phyloP scores from a whole-genome alignment of 345 rosid species.

The Eutrema japonicum region DNA sequence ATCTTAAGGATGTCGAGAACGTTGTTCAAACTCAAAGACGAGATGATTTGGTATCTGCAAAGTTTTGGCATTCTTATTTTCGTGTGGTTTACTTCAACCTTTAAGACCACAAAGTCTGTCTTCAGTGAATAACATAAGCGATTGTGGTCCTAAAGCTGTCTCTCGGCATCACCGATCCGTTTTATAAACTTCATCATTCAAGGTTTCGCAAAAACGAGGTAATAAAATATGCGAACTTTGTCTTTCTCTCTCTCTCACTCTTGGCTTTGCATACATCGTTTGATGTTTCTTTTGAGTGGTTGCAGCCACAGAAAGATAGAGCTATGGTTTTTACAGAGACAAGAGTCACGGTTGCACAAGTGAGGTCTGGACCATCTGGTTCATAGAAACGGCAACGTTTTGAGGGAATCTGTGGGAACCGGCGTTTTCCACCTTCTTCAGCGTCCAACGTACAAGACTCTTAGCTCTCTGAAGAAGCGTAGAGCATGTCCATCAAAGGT shows the following conservation, averaged over 20 bases:
- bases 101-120: not conserved
- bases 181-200: conserved; percentile 16
- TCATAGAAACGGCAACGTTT: conserved; percentile 13
- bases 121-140: not conserved
- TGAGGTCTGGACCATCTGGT: conserved; percentile 1
- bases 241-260: not conserved
- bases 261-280: not conserved
- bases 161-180: not conserved
- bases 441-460: conserved; percentile 5
- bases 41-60: no score
- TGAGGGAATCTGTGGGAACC: conserved; percentile 30
- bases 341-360: not conserved
- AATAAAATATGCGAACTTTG: not conserved
- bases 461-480: not conserved
- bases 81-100: conserved; percentile 7
- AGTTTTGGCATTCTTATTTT: not conserved
- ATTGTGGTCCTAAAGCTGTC: not conserved
- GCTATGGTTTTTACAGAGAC: conserved; percentile 15
- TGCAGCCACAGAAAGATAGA: conserved; percentile 6
- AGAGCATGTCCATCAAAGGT: no score
- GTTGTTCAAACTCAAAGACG: no score
- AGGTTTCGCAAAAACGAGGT: conserved; percentile 15
- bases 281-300: not conserved
- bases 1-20: no score
- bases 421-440: conserved; percentile 33